These are phyloP conservation scores for Leishmania mexicana DNA, from an alignment of 208 protist species.

Conservation along the genomic window DNA sequence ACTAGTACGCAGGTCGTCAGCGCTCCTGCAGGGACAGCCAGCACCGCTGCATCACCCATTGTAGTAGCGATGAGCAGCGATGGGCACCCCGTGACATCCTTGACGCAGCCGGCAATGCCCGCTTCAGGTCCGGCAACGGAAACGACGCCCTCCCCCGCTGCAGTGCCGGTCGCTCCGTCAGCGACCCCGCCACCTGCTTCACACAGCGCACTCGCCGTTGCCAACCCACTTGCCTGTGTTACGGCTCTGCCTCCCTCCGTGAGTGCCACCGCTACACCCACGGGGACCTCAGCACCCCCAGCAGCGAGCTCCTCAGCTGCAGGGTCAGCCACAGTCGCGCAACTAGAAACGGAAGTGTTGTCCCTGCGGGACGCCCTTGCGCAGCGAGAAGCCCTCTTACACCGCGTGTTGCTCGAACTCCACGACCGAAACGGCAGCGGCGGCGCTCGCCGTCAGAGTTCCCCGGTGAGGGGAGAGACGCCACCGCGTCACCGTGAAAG, in stretches of 20 bases:
- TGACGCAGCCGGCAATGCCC: neutral
- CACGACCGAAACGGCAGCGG: conserved; percentile 1
- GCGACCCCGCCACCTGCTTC: neutral
- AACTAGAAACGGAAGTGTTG: conserved; percentile 10
- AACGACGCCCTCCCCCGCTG: neutral
- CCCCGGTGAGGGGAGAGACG: neutral
- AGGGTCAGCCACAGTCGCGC: neutral
- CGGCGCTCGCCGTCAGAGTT: neutral
- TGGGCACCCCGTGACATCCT: neutral
- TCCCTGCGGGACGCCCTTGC: conserved; percentile 27
- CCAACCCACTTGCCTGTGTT: neutral
- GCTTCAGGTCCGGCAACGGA: neutral
- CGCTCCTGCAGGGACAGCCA: neutral
- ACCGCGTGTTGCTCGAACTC: conserved; percentile 27
- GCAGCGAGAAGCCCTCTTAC: conserved; percentile 32
- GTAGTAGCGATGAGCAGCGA: conserved; percentile 35
- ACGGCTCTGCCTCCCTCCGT: neutral
- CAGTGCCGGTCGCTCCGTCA: neutral
- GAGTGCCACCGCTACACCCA: neutral
- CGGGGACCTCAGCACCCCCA: neutral
- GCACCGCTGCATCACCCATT: neutral
- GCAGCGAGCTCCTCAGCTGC: neutral
- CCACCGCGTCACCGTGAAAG: neutral
- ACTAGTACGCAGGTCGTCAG: neutral
- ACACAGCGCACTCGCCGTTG: neutral